phyloP scores from a whole-genome alignment of 2,329 filamentous ascomycete genomes.

The Curvularia sp. region DNA sequence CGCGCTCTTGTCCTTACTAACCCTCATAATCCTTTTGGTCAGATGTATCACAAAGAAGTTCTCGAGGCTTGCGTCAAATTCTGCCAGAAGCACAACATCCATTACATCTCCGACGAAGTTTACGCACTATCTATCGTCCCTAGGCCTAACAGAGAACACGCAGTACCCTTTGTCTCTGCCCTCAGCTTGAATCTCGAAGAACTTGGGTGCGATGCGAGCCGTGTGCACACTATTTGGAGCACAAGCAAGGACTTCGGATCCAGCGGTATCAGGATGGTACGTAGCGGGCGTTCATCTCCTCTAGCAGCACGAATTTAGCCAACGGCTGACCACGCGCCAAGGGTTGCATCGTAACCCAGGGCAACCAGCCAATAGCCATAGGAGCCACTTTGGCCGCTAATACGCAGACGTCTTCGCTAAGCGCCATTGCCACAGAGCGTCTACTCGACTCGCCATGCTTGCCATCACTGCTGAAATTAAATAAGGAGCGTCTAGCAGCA shows the following conservation, averaged over 20 bases:
- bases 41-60: slow-evolving; percentile 35
- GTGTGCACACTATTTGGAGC: slow-evolving; percentile 47
- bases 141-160: neutral
- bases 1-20: slow-evolving; percentile 52
- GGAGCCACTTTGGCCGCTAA: neutral
- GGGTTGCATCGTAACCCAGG: neutral
- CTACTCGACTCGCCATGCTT: no score
- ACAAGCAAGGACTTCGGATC: slow-evolving; percentile 46
- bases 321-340: no score
- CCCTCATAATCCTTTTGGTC: slow-evolving; percentile 55
- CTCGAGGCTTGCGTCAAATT: slow-evolving; percentile 37
- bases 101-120: slow-evolving; percentile 50
- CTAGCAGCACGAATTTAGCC: no score
- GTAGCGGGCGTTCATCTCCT: neutral
- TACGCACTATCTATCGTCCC: slow-evolving; percentile 41
- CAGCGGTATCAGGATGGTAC: slow-evolving; percentile 43
- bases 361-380: neutral
- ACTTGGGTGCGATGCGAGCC: slow-evolving; percentile 27
- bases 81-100: slow-evolving; percentile 40
- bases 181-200: neutral
- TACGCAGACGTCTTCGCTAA: neutral
- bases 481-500: neutral
- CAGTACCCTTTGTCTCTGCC: neutral
- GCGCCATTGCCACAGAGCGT: neutral
- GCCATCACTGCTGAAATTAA: neutral